Evolutionary conservation across 2,329 filamentous ascomycete species (phyloP), one percentile per base, ranked within the genome.

Genomic region (Aspergillus transmontanensis): DNA sequence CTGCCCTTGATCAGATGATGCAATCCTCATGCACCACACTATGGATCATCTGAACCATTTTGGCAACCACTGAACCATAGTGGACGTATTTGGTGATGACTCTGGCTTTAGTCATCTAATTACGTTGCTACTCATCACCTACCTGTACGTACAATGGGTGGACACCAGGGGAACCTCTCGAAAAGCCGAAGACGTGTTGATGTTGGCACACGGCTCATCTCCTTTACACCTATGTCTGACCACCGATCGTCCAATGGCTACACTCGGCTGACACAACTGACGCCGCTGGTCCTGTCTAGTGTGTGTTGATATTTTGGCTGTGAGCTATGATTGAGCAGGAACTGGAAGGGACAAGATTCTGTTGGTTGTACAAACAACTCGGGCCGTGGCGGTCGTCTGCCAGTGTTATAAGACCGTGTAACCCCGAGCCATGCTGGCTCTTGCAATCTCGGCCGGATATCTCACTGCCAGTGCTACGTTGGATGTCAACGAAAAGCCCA

Each of bases 381-480:
- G 51, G 51, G 51, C 51, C 34, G 51, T 39, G n/a, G 32, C 51
- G 34, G 48, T 51, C 26, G 48, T 51, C 51, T 55, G 51, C 34
- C 30, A 55, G 32, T 21, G n/a, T 12, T 26, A 55, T 36, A 19
- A 36, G n/a, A 26, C 51, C 10, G 51, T 55, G 51, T 55, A 39
- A 54, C 51, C 30, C 32, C 28, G 12, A 34, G 14, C 21, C 19
- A 55, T 23, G 51, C 34, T 39, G 51, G 10, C n/a, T 39, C 21
- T 39, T 39, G 23, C 32, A 26, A 55, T 55, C 23, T 54, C 16
- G 21, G 7, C 32, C 21, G n/a, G 32, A 19, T 16, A 54, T 36
- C n/a, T 41, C n/a, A 28, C 32, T 41, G 11, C 16, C 7, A 12
- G 21, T 55, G 21, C 32, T 32, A 55, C 32, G 2, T 21, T 21